Evolutionary conservation across 345 rosid genomes (phyloP).

Genomic region (Erucastrum elatum): DNA sequence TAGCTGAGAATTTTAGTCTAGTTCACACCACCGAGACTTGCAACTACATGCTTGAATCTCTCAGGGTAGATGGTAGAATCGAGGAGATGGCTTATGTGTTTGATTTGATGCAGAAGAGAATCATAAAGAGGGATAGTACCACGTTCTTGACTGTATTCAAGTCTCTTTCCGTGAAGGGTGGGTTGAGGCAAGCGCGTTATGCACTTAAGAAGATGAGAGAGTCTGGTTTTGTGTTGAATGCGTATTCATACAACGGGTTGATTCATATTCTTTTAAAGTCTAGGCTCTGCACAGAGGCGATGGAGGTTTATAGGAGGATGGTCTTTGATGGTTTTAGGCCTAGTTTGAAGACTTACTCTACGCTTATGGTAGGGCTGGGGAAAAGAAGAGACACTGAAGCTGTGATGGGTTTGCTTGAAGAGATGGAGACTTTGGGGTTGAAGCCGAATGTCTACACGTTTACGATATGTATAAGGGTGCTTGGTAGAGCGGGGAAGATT

Average conservation of each 20-base stretch:
- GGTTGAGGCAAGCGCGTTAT: slow-evolving; percentile 57
- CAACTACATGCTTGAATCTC: slow-evolving; percentile 76
- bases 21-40: slow-evolving; percentile 70
- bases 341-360: slow-evolving; percentile 88
- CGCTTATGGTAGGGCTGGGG: slow-evolving; percentile 88
- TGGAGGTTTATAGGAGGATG: slow-evolving; percentile 70
- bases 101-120: slow-evolving; percentile 73
- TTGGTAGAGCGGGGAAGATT: slow-evolving; percentile 82
- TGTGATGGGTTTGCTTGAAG: slow-evolving; percentile 72
- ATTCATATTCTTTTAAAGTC: slow-evolving; percentile 72
- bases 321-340: slow-evolving; percentile 81
- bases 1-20: slow-evolving; percentile 46
- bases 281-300: slow-evolving; percentile 64
- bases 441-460: slow-evolving; percentile 90
- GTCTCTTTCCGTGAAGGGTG: slow-evolving; percentile 59
- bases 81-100: slow-evolving; percentile 72
- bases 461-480: slow-evolving; percentile 81
- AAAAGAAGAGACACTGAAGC: slow-evolving; percentile 71
- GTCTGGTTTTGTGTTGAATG: slow-evolving; percentile 68
- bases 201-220: slow-evolving; percentile 63
- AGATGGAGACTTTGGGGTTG: slow-evolving; percentile 80
- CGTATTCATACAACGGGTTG: slow-evolving; percentile 78
- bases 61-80: slow-evolving; percentile 59
- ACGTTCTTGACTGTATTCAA: slow-evolving; percentile 72
- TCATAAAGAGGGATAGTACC: slow-evolving; percentile 59